phyloP scores from a whole-genome alignment of 345 rosid species.

The Eucalyptus decipiens region DNA sequence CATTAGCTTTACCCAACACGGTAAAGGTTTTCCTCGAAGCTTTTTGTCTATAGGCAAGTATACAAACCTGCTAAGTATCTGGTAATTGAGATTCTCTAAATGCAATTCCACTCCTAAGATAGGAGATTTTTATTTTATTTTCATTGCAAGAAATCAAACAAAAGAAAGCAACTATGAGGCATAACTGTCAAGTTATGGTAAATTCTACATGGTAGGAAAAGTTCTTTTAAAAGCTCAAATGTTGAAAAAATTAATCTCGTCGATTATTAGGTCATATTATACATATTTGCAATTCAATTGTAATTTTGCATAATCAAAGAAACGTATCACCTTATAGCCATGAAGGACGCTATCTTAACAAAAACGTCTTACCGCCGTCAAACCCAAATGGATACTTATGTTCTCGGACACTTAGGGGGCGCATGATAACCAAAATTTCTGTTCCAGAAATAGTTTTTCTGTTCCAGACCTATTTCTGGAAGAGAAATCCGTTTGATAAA shows the following conservation, averaged over 20 bases:
- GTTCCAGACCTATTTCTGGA: no score
- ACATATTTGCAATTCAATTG: no score
- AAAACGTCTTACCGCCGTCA: neutral
- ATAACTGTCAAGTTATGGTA: neutral
- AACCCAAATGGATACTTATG: neutral
- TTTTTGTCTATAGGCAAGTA: slow-evolving; percentile 93
- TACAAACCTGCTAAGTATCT: slow-evolving; percentile 53
- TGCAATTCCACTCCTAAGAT: no score
- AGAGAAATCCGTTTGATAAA: no score
- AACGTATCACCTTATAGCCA: neutral
- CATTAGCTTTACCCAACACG: slow-evolving; percentile 86
- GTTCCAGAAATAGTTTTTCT: no score
- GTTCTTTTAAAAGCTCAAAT: no score
- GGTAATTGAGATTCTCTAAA: no score
- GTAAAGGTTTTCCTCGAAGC: slow-evolving; percentile 95
- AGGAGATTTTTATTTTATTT: neutral
- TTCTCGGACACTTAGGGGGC: neutral
- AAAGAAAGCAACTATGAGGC: neutral
- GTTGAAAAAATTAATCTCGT: no score
- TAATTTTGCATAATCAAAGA: neutral
- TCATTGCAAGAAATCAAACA: neutral
- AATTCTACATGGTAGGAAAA: neutral
- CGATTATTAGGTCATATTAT: no score
- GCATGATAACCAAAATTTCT: no score
- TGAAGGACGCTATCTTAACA: neutral